Base-by-base conservation (phyloP, 306 rosid genomes). In the Senna siamea region DNA sequence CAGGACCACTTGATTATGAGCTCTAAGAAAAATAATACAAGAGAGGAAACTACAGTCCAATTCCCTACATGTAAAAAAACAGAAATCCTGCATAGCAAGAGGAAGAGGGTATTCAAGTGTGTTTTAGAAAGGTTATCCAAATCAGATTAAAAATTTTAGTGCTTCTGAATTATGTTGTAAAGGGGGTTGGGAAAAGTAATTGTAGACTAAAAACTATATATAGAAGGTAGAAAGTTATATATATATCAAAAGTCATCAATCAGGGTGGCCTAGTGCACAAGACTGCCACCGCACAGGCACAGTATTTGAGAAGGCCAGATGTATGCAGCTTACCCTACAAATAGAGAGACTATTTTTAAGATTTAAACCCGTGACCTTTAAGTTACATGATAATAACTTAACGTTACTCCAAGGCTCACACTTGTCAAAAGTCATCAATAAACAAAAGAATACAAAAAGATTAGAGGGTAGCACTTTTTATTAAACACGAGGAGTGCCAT, bases 401-500 rank as follows among this genome's bases (percentile, higher is more conserved):
- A n/a, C n/a, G n/a, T n/a, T n/a, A n/a, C n/a, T n/a, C n/a, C n/a
- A n/a, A n/a, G n/a, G n/a, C n/a, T n/a, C n/a, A n/a, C n/a, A n/a
- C n/a, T n/a, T n/a, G n/a, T n/a, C n/a, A n/a, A n/a, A n/a, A n/a
- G n/a, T n/a, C n/a, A n/a, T n/a, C n/a, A n/a, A n/a, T 35, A 35
- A 13, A 41, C 64, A 13, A 30, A 30, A 34, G 13, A 34, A 59
- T 32, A 2, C 11, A 14, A 22, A 35, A 53, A 4, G 4, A 41
- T 4, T 23, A 59, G 6, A 59, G 59, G 38, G 30, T n/a, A 59
- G 19, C 22, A 30, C 28, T 69, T 35, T 37, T n/a, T 26, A 28
- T 43, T 17, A 76, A 32, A 13, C 9, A 35, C 12, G 61, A 57
- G 14, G 41, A 59, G 58, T 4, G 32, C 5, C 73, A 9, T 83